Conservation (phyloP, 73 alveolate species). For the Paraurostyla sp. region DNA sequence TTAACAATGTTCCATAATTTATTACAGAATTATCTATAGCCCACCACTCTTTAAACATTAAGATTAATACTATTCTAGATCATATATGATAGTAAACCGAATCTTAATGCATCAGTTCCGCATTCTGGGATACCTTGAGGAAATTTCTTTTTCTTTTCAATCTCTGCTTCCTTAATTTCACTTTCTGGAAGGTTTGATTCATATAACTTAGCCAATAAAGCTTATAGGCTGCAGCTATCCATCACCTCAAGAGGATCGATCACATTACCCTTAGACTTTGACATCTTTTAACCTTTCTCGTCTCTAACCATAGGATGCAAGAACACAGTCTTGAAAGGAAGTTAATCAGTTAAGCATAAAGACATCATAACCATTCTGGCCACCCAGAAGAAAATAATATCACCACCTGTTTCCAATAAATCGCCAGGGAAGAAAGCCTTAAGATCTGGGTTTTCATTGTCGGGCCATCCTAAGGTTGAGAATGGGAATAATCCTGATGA, state of each 20-base stretch:
- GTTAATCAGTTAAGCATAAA: conserved; percentile 92
- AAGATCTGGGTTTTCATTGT: conserved; percentile 90
- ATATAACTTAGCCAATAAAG: conserved; percentile 83
- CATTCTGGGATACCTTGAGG: conserved; percentile 99
- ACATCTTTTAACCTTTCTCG: conserved; percentile 96
- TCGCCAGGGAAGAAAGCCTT: conserved; percentile 98
- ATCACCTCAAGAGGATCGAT: conserved; percentile 99
- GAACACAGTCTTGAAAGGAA: conserved; percentile 97
- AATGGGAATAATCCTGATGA: conserved; percentile 99
- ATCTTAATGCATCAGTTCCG: conserved; percentile 99
- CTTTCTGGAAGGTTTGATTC: conserved; percentile 95
- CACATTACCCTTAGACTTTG: conserved; percentile 98
- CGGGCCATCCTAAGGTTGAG: conserved; percentile 99
- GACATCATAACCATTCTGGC: conserved; percentile 99
- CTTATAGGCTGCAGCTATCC: conserved; percentile 91
- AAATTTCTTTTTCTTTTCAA: conserved; percentile 89
- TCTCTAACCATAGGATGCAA: conserved; percentile 97
- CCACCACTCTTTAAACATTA: conserved; percentile 96
- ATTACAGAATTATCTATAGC: conserved; percentile 96
- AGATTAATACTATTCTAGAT: conserved; percentile 94
- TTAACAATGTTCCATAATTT: conserved; percentile 95
- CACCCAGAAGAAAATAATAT: conserved; percentile 99
- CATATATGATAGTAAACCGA: conserved; percentile 97
- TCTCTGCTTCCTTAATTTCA: conserved; percentile 83
- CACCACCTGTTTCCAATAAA: conserved; percentile 98